Evolutionary conservation across 495 filamentous ascomycete species (phyloP).

Genomic region (Aspergillus sclerotioniger): DNA sequence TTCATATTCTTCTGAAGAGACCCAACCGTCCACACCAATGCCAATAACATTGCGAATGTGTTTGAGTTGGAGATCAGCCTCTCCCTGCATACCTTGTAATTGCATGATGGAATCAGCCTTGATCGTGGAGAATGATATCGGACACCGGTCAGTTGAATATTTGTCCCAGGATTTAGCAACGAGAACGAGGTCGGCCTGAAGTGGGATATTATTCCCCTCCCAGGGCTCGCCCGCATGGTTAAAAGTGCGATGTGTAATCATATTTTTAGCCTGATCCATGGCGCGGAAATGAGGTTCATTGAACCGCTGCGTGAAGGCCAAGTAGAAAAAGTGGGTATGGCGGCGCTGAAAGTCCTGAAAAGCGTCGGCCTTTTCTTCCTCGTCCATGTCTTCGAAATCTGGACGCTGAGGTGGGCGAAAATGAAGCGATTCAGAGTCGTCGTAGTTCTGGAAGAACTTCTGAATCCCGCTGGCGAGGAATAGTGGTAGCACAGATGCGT

Average conservation of each 20-base stretch:
- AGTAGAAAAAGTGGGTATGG: slow-evolving; percentile 12
- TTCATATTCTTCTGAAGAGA: slow-evolving; percentile 17
- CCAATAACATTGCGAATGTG: slow-evolving; percentile 14
- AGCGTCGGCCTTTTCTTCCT: slow-evolving; percentile 10
- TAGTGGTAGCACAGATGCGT: slow-evolving; percentile 7
- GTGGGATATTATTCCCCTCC: slow-evolving; percentile 24
- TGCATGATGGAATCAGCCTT: slow-evolving; percentile 17
- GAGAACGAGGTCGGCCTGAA: slow-evolving; percentile 20
- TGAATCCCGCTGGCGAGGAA: slow-evolving; percentile 7
- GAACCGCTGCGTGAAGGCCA: slow-evolving; percentile 10
- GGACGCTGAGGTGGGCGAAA: slow-evolving; percentile 5
- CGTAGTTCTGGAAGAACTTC: slow-evolving; percentile 11
- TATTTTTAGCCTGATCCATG: slow-evolving; percentile 8
- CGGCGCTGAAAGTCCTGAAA: slow-evolving; percentile 11
- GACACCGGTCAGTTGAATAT: slow-evolving; percentile 16
- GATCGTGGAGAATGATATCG: slow-evolving; percentile 15
- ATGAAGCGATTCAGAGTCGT: slow-evolving; percentile 4
- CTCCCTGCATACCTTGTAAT: slow-evolving; percentile 16
- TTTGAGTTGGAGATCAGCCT: slow-evolving; percentile 18
- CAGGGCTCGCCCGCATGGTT: slow-evolving; percentile 20
- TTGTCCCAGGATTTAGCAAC: slow-evolving; percentile 14
- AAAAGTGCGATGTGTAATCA: slow-evolving; percentile 9
- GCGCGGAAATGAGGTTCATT: slow-evolving; percentile 11
- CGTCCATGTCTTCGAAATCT: slow-evolving; percentile 8
- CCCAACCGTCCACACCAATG: slow-evolving; percentile 23